Conservation (phyloP, 2,329 filamentous ascomycete genomes). For the Calonectria pseudoreteaudii region DNA sequence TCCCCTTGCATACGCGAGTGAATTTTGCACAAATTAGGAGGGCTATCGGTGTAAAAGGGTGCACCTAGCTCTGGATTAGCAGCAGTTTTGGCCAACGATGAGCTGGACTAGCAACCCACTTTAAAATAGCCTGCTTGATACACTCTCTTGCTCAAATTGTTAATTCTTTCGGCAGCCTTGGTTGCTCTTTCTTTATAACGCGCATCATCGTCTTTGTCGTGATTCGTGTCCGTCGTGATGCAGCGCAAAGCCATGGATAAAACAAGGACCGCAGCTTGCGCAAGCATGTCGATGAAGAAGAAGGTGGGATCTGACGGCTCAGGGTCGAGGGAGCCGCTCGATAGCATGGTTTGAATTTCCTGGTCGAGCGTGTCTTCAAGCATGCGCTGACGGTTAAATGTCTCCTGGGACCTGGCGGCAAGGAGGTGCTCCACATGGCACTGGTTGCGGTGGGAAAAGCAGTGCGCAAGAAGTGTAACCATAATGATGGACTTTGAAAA, state of each 20-base stretch:
- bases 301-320: not conserved
- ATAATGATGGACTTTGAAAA: not conserved
- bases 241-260: not conserved
- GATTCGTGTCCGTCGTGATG: not conserved
- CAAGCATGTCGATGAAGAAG: not conserved
- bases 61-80: not conserved
- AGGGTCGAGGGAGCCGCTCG: not conserved
- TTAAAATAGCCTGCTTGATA: not conserved
- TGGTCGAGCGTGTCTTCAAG: not conserved
- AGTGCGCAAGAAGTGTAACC: not conserved
- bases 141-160: not conserved
- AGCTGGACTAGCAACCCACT: not conserved
- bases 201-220: not conserved
- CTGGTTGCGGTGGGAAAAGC: not conserved
- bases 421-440: not conserved
- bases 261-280: not conserved
- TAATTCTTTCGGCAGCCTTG: not conserved
- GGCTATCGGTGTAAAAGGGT: not conserved
- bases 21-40: not conserved
- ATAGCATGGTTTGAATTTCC: not conserved
- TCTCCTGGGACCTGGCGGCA: not conserved
- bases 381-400: not conserved
- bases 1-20: not conserved
- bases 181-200: not conserved
- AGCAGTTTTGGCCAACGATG: fast-evolving